A percentile compares a stretch with the other conserved stretches of the same genome.
Conservation (phyloP, 2,329 filamentous ascomycete species). For the Neopestalotiopsis sp. region DNA sequence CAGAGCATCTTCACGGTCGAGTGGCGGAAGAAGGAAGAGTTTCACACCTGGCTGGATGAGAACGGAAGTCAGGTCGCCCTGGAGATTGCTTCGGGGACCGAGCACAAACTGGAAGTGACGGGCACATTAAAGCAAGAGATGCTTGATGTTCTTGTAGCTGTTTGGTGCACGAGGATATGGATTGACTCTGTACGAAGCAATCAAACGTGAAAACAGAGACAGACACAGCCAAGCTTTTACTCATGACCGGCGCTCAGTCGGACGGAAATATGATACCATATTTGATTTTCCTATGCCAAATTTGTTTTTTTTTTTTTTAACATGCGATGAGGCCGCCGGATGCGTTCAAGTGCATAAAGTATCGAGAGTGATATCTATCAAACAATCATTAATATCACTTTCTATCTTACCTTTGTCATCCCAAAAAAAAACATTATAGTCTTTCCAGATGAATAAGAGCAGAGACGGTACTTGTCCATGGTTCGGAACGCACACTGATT, state of each 20-base stretch:
- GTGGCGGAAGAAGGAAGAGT: not conserved
- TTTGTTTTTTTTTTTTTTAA: too few species aligned
- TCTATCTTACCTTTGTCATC: too few species aligned
- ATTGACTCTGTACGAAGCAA: not conserved
- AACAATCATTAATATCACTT: too few species aligned
- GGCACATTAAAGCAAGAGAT: not conserved
- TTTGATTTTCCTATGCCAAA: too few species aligned
- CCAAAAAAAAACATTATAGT: too few species aligned
- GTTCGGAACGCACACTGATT: not conserved
- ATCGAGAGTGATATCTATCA: too few species aligned
- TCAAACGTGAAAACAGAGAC: not conserved
- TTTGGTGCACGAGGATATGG: constrained; percentile 6
- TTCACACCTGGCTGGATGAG: not conserved
- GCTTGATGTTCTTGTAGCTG: not conserved
- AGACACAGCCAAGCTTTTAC: not conserved
- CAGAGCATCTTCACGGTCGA: not conserved
- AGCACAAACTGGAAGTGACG: constrained; percentile 3
- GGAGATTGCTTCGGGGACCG: not conserved
- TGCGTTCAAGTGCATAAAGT: too few species aligned
- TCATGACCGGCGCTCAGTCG: too few species aligned
- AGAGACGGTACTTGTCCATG: not conserved
- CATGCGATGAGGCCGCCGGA: too few species aligned
- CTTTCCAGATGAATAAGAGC: not conserved
- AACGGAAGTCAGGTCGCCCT: not conserved
- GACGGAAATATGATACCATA: too few species aligned